Percentiles rank a stretch among this genome's conserved stretches.
Evolutionary conservation across 2,329 filamentous ascomycete species (phyloP).

Genomic region (Pseudogymnoascus sp.): DNA sequence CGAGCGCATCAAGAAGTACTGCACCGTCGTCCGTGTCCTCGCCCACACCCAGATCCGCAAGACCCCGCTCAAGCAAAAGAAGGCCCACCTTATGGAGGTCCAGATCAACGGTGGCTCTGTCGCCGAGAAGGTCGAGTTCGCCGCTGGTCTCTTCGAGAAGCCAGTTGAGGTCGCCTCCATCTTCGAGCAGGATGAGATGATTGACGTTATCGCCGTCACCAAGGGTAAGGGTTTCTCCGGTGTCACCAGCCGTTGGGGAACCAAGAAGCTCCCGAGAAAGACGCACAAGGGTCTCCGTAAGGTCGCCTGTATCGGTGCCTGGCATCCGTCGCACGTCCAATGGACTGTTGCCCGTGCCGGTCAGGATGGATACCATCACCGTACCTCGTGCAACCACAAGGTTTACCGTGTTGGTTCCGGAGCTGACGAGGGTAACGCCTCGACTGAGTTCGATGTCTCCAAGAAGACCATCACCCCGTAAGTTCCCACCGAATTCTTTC

Average conservation of each 20-base stretch:
- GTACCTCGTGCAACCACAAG: conserved; percentile 99
- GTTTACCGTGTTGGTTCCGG: conserved; percentile 97
- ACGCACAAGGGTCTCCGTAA: conserved; percentile 99
- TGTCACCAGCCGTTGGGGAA: conserved; percentile 97
- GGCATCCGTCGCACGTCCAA: conserved; percentile 99
- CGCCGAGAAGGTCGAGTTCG: conserved; percentile 95
- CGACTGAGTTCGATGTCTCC: conserved; percentile 91
- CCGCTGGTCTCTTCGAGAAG: conserved; percentile 97
- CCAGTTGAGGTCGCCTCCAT: conserved; percentile 84
- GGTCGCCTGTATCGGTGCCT: conserved; percentile 99
- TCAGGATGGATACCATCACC: conserved; percentile 99
- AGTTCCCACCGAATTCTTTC: conserved; percentile 39
- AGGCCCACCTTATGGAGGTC: conserved; percentile 99
- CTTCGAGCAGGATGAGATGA: conserved; percentile 99
- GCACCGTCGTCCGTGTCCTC: conserved; percentile 97
- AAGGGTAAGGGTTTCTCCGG: conserved; percentile 98
- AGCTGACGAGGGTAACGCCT: conserved; percentile 81
- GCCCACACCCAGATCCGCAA: conserved; percentile 99
- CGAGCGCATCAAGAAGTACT: conserved; percentile 99
- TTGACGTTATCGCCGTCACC: conserved; percentile 98
- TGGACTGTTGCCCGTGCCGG: conserved; percentile 99
- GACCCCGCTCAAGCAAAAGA: conserved; percentile 99
- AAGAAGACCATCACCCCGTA: conserved; percentile 99
- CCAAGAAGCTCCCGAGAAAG: conserved; percentile 99
- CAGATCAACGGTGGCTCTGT: conserved; percentile 97